phyloP scores from a whole-genome alignment of 78 protist species.

The Acrasis kona region DNA sequence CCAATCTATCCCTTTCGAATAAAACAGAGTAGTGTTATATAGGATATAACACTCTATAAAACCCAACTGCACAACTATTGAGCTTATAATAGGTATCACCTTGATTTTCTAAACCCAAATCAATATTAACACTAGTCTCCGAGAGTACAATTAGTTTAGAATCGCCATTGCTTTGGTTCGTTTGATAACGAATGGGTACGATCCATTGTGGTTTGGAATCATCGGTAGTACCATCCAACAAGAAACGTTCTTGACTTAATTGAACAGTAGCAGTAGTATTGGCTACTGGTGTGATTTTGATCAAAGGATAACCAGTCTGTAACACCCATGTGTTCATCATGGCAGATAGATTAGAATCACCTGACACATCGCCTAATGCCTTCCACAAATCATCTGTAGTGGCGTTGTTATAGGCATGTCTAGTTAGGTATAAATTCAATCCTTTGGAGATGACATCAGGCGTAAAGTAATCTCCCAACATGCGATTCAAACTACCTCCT shows the following conservation, averaged over 20 bases:
- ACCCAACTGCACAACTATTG: too few species aligned
- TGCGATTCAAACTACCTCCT: conserved; percentile 8
- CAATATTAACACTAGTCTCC: not conserved
- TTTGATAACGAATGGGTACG: not conserved
- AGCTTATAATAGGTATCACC: too few species aligned
- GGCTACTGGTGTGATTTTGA: conserved; percentile 5
- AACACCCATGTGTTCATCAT: conserved; percentile 65
- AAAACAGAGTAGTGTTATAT: too few species aligned
- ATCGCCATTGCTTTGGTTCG: not conserved
- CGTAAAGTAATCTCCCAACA: not conserved
- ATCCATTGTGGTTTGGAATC: not conserved
- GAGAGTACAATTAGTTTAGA: not conserved
- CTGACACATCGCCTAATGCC: conserved; percentile 35
- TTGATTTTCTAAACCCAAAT: not conserved
- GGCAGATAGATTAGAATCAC: conserved; percentile 26
- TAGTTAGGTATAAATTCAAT: conserved; percentile 14
- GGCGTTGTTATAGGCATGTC: not conserved
- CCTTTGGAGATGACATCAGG: conserved; percentile 13
- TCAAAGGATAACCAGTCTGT: conserved; percentile 71
- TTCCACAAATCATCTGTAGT: conserved; percentile 70
- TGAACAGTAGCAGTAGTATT: not conserved
- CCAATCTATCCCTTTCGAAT: too few species aligned
- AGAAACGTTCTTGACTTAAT: not conserved
- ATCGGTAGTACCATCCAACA: not conserved
- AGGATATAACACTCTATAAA: too few species aligned